phyloP scores from a whole-genome alignment of 176 grass and related monocot species.

The Stipa capillata region DNA sequence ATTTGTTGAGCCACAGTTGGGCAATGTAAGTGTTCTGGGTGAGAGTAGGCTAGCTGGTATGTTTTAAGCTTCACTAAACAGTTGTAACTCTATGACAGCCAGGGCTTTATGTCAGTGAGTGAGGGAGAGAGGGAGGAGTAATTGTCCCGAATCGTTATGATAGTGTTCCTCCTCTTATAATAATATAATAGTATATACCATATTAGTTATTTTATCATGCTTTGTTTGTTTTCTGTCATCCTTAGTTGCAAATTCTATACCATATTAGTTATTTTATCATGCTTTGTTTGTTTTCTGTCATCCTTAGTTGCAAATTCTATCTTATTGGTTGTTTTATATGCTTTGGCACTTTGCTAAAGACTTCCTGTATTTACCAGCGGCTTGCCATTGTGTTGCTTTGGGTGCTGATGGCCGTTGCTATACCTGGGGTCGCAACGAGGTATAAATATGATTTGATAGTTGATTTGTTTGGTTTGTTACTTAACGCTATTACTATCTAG shows the following conservation, averaged over 20 bases:
- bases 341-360: constrained; percentile 10
- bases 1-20: not conserved
- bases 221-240: not conserved
- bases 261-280: not conserved
- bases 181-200: not conserved
- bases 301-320: not conserved
- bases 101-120: not conserved
- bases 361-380: constrained; percentile 41
- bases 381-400: constrained; percentile 91
- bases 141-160: not conserved
- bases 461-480: not conserved
- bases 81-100: not conserved
- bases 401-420: constrained; percentile 76
- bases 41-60: not conserved
- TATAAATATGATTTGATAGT: constrained; percentile 17
- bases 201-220: not conserved
- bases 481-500: constrained; percentile 27
- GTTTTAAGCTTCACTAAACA: not conserved
- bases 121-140: not conserved
- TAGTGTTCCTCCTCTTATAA: not conserved
- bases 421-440: constrained; percentile 95
- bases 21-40: not conserved
- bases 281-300: not conserved
- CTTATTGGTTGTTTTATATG: not conserved
- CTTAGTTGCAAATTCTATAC: not conserved